These are phyloP conservation scores for Hebeloma cylindrosporum DNA, from an alignment of 768 basidiomycete genomes.

Conservation along the genomic window DNA sequence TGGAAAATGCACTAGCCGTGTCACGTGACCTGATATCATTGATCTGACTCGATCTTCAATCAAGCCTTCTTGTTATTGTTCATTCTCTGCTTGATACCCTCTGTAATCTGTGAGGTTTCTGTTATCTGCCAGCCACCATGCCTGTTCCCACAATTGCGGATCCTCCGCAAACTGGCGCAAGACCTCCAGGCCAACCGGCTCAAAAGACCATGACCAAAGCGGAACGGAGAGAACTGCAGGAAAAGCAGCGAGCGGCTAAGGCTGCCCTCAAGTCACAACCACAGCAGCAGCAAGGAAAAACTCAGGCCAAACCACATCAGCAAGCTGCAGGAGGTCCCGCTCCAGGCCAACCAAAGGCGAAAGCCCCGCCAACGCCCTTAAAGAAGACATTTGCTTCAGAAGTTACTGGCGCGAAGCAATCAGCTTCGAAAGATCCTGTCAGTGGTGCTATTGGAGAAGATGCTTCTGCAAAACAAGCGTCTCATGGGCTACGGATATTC, in stretches of 20 bases:
- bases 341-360: conserved; percentile 29
- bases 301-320: conserved; percentile 20
- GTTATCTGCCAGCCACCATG: conserved; percentile 20
- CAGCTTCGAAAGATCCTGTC: conserved; percentile 29
- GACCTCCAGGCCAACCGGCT: conserved; percentile 38
- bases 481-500: conserved; percentile 78
- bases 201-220: conserved; percentile 81
- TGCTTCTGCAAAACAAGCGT: conserved; percentile 40
- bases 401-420: conserved; percentile 24
- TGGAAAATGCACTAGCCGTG: conserved; percentile 7
- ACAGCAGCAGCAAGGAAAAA: conserved; percentile 18
- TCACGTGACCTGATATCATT: conserved; percentile 13
- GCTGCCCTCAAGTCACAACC: conserved; percentile 40
- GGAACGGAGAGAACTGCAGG: conserved; percentile 77
- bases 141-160: conserved; percentile 33
- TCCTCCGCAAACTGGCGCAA: conserved; percentile 18
- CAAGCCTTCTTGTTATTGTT: conserved; percentile 19
- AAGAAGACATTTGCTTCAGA: conserved; percentile 34
- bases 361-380: conserved; percentile 28
- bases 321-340: conserved; percentile 19
- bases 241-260: conserved; percentile 80
- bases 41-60: conserved; percentile 8
- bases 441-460: conserved; percentile 29
- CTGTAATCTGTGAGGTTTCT: conserved; percentile 16
- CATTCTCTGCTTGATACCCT: conserved; percentile 16